These are phyloP conservation scores for Cymbopogon flexuosus DNA, from an alignment of 202 grass and related monocot species.

Conservation along the genomic window DNA sequence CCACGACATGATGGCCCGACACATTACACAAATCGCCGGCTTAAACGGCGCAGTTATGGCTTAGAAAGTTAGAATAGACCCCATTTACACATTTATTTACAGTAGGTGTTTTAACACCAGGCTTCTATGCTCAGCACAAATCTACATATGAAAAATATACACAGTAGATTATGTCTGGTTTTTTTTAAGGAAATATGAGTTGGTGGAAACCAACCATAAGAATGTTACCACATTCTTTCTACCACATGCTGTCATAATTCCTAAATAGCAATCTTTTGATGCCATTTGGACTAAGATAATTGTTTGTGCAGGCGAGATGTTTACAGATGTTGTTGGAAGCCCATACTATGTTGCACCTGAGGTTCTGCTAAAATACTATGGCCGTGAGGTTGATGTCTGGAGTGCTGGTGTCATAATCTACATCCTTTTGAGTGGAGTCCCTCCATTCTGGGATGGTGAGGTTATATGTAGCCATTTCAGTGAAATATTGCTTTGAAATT, in stretches of 20 bases:
- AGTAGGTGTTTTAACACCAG: not conserved
- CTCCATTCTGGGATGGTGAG: constrained; percentile 99
- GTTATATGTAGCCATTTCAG: constrained; percentile 35
- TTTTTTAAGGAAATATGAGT: not conserved
- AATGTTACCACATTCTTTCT: not conserved
- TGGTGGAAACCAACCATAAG: not conserved
- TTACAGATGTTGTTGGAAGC: constrained; percentile 91
- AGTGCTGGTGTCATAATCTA: constrained; percentile 98
- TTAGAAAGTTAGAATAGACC: not conserved
- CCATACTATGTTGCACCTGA: constrained; percentile 96
- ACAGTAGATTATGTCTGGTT: not conserved
- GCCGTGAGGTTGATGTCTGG: constrained; percentile 88
- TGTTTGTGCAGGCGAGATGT: constrained; percentile 56
- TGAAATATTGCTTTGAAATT: not conserved
- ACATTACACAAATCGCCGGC: too few relatives aligned
- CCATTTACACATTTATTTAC: not conserved
- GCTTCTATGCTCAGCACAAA: not conserved
- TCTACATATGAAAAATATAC: not conserved
- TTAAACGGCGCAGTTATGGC: not conserved
- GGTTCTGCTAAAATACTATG: constrained; percentile 83
- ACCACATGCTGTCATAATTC: not conserved
- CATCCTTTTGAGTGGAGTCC: constrained; percentile 93
- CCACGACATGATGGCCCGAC: too few relatives aligned
- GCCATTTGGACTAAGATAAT: constrained; percentile 8
- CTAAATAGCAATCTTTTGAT: not conserved